Evolutionary conservation across 2,329 filamentous ascomycete species (phyloP), one percentile per base, ranked within the genome.

Genomic region (Microcera coccophila): DNA sequence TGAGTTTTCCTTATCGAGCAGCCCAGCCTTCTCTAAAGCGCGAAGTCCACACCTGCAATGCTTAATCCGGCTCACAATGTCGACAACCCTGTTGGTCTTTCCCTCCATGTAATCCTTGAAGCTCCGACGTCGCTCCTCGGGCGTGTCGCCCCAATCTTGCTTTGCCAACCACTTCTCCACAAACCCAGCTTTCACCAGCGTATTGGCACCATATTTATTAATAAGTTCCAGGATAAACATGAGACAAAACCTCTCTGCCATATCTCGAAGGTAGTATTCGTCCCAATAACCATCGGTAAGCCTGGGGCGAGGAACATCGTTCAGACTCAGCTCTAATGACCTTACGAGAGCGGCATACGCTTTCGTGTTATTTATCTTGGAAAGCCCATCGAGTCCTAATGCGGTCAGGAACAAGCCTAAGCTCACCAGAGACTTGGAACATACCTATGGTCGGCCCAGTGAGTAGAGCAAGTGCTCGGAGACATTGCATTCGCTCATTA

Each of bases 91-190:
- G 62, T 77, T 84, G 55, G 68, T 64, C 57, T 74, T 71, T 55
- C 64, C 61, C 17, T 68, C 55, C 65, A 74, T 63, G 60, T 81
- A 78, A 21, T 69, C 62, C 17, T 62, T 63, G 54, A 82, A 84
- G 52, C 76, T 81, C 14, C 60, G 64, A n/a, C 66, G 67, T 31
- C 73, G 68, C 45, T 81, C 75, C 41, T 76, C 72, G 2, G 73
- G 65, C 1, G 64, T 65, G 15, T 72, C 67, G 16, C 84, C 85
- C 71, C 85, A 90, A 7, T 80, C 77, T 61, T 90, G 87, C 54
- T 78, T 81, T 24, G 72, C 76, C n/a, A 90, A 74, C 86, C 86
- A 90, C 42, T 78, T 80, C 47, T 84, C 81, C 29, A 90, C 74
- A 48, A 90, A 79, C 5, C 75, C 74, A 28, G 82, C 80, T 59